A percentile compares a stretch with the other conserved stretches of the same genome.
These are phyloP conservation scores for Stachybotrys elegans DNA, from an alignment of 2,329 filamentous ascomycete genomes.

Conservation along the genomic window DNA sequence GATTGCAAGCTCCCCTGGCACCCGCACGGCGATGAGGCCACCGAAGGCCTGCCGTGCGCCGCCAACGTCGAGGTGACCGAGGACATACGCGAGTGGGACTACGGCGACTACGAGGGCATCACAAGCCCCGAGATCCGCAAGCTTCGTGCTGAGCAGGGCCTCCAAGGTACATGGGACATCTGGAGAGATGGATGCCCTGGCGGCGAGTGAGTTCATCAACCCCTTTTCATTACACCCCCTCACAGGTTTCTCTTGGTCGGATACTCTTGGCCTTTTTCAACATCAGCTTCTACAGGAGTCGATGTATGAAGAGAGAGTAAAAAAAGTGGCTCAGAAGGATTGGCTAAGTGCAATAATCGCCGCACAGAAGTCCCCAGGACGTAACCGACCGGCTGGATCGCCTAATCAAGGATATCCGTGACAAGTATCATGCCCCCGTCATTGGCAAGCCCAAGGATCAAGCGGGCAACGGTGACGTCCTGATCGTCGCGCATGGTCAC, in stretches of 20 bases:
- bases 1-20: conserved; percentile 67
- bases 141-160: conserved; percentile 50
- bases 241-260: too few species aligned
- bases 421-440: conserved; percentile 56
- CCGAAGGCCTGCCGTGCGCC: conserved; percentile 41
- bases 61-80: conserved; percentile 64
- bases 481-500: conserved; percentile 83
- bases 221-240: not conserved
- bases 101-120: conserved; percentile 81
- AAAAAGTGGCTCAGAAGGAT: too few species aligned
- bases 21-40: conserved; percentile 32
- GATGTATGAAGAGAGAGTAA: too few species aligned
- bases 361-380: conserved; percentile 66
- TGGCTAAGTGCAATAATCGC: too few species aligned
- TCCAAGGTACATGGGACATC: conserved; percentile 67
- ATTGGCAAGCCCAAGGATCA: conserved; percentile 49
- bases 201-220: conserved; percentile 63
- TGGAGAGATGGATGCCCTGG: conserved; percentile 85
- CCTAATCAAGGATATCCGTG: conserved; percentile 70
- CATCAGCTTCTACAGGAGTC: too few species aligned
- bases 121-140: conserved; percentile 64
- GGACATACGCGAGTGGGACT: conserved; percentile 80
- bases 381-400: conserved; percentile 68
- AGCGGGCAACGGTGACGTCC: conserved; percentile 29
- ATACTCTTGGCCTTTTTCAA: too few species aligned